Percentiles rank a stretch among this genome's conserved stretches.
Conservation (phyloP, 2,329 filamentous ascomycete species). For the Hyphodiscus sp. region DNA sequence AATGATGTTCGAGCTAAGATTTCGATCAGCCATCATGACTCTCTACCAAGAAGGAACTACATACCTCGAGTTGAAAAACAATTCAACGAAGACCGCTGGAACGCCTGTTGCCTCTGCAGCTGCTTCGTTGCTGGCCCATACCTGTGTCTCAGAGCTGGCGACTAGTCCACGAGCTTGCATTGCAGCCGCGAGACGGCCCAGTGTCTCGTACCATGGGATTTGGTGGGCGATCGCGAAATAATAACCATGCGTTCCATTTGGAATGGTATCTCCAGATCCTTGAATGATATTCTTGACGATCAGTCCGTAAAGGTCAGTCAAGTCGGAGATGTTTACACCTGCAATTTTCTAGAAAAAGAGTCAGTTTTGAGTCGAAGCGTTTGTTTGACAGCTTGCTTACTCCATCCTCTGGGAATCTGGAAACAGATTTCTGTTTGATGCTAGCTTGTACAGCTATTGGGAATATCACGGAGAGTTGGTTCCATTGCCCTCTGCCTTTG, state of each 20-base stretch:
- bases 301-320: constrained; percentile 18
- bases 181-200: constrained; percentile 15
- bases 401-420: constrained; percentile 13
- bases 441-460: constrained; percentile 12
- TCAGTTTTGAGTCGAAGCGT: constrained; percentile 7
- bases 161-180: constrained; percentile 22
- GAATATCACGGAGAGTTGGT: constrained; percentile 18
- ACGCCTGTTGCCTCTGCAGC: constrained; percentile 15
- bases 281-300: constrained; percentile 21
- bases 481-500: constrained; percentile 19
- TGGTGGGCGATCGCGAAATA: constrained; percentile 23
- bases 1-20: constrained; percentile 12
- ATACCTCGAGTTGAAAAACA: constrained; percentile 19
- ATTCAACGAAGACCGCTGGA: constrained; percentile 8
- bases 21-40: constrained; percentile 11
- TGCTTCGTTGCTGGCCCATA: constrained; percentile 20
- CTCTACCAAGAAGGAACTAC: constrained; percentile 9
- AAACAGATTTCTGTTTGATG: constrained; percentile 8
- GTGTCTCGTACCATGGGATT: constrained; percentile 16
- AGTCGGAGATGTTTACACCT: constrained; percentile 22
- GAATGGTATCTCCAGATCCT: constrained; percentile 13
- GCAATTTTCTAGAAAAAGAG: constrained; percentile 13
- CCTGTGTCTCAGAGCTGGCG: constrained; percentile 11
- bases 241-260: constrained; percentile 19
- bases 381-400: constrained; percentile 10